Conservation (phyloP, 2,329 filamentous ascomycete species). For the Triangularia verruculosa region DNA sequence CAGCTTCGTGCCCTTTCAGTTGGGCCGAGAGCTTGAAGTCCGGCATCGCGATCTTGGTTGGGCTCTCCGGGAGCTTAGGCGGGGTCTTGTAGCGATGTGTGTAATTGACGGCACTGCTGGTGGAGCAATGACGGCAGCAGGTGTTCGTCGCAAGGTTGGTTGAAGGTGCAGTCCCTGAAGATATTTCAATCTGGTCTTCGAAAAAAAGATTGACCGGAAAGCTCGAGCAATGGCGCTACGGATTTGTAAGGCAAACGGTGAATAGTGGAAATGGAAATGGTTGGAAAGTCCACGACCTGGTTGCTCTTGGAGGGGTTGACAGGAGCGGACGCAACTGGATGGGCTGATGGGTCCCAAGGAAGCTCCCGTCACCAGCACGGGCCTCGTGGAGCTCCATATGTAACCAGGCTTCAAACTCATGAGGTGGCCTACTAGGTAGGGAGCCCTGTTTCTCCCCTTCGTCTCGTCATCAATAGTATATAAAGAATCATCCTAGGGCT, state of each 20-base stretch:
- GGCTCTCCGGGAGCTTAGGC: constrained; percentile 3
- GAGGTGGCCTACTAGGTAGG: not conserved
- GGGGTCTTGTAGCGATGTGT: constrained; percentile 4
- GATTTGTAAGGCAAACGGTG: constrained; percentile 21
- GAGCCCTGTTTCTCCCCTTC: not conserved
- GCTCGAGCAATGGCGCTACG: not conserved
- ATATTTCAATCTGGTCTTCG: not conserved
- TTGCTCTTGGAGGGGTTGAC: constrained; percentile 16
- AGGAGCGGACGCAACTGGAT: not conserved
- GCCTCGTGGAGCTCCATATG: constrained; percentile 8
- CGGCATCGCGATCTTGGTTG: constrained; percentile 50
- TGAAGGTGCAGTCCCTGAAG: not conserved
- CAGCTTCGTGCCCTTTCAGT: constrained; percentile 84
- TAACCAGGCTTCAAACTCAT: constrained; percentile 1
- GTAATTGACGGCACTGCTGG: not conserved
- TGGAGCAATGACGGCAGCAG: not conserved
- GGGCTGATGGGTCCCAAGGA: not conserved
- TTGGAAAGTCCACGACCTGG: constrained; percentile 15
- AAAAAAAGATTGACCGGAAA: not conserved
- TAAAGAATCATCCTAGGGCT: not conserved
- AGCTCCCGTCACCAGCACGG: constrained; percentile 2
- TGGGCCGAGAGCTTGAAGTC: constrained; percentile 93
- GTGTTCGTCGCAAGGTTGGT: not conserved
- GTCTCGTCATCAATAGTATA: not conserved
- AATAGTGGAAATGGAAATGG: constrained; percentile 19